Evolutionary conservation across 1,139 yeast genomes (phyloP), one percentile per base, ranked within the genome.

Genomic region (Candida mesenterica): DNA sequence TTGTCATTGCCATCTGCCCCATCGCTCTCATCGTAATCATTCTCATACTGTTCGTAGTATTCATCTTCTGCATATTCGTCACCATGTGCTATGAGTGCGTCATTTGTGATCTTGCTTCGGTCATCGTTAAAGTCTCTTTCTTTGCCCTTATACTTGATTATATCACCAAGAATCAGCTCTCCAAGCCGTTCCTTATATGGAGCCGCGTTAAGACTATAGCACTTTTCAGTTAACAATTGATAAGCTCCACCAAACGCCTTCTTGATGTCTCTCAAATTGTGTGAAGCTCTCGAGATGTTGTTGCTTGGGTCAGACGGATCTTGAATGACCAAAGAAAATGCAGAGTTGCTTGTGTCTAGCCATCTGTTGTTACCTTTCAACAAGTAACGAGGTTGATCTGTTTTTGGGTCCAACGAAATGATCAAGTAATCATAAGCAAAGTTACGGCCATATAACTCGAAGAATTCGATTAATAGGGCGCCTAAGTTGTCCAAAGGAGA

Each of bases 171-270:
- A 15, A 88, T 82, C 47, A 88, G 84, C 55, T 77, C 77, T 0
- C 92, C 92, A 8, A 82, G 51, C 40, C 96, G 64, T 30, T 77
- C 73, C 50, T 76, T 83, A 55, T 81, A 83, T 0, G 87, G 68
- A 1, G 88, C 79, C n/a, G 62, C 52, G 45, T 74, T 59, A 46
- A 77, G 59, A 29, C 62, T 65, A 55, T 80, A 85, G 52, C 95
- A 85, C 48, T 78, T 77, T 49, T 82, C 84, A 1, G 82, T 77
- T 28, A 92, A 63, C 34, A 89, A 58, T 52, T 88, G 96, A 58
- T 75, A 90, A 0, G 97, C 98, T 22, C 96, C 97, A 8, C 85
- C 83, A 65, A 92, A 89, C 0, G 97, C 88, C 49, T 87, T 82
- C 51, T 85, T 86, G 42, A 92, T 74, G 46, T 83, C 90, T 31